Conservation (phyloP, 345 rosid genomes). For the Populus ilicifolia region DNA sequence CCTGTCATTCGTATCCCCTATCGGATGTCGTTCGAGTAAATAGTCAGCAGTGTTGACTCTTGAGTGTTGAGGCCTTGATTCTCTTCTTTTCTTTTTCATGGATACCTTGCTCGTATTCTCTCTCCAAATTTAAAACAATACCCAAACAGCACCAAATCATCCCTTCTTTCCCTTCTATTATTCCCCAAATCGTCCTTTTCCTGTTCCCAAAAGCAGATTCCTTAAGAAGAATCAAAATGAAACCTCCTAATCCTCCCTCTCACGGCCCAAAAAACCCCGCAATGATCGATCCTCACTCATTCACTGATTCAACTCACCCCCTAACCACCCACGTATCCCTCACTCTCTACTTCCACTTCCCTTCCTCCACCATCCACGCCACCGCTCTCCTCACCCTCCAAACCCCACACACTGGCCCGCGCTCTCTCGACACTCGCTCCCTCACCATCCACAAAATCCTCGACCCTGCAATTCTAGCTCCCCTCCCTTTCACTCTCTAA, state of each 20-base stretch:
- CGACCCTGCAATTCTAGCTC: conserved; percentile 41
- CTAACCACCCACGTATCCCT: conserved; percentile 61
- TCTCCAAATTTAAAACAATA: conserved; percentile 6
- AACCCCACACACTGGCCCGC: conserved; percentile 38
- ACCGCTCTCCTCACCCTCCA: conserved; percentile 68
- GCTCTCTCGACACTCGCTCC: conserved; percentile 71
- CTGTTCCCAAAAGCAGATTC: neutral
- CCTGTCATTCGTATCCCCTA: neutral
- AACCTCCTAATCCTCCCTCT: neutral
- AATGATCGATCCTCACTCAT: conserved; percentile 81
- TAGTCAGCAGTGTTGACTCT: neutral
- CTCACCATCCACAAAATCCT: conserved; percentile 43
- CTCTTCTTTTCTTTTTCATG: neutral
- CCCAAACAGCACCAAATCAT: neutral
- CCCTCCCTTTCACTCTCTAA: conserved; percentile 42
- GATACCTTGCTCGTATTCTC: neutral
- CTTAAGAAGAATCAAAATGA: neutral
- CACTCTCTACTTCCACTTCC: conserved; percentile 71
- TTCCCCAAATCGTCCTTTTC: neutral
- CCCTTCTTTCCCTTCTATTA: neutral
- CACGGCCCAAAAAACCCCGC: conserved; percentile 15
- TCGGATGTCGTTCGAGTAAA: neutral
- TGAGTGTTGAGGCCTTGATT: neutral
- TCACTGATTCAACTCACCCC: conserved; percentile 66
- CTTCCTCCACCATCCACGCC: conserved; percentile 67